Conservation (phyloP, 139 green algal species). For the Chlorella sp. region DNA sequence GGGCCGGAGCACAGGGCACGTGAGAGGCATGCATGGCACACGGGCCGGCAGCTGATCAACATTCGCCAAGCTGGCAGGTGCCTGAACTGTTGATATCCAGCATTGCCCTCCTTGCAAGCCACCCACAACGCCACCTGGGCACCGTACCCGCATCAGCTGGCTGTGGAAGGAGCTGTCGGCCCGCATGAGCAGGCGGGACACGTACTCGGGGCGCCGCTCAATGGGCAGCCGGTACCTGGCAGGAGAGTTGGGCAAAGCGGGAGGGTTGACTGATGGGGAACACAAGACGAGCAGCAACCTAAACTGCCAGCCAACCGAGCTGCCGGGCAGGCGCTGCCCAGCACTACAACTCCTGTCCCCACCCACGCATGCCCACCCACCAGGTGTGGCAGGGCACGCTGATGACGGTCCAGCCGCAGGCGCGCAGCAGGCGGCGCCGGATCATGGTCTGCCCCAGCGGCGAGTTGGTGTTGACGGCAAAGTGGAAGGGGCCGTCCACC, state of each 20-base stretch:
- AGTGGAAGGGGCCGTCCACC: slow-evolving; percentile 69
- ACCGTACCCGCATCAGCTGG: neutral
- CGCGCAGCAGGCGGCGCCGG: slow-evolving; percentile 51
- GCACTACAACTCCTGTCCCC: neutral
- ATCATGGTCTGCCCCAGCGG: slow-evolving; percentile 60
- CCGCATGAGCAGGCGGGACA: slow-evolving; percentile 32
- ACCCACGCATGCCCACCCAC: neutral
- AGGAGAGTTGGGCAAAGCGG: too few relatives aligned
- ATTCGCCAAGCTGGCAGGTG: too few relatives aligned
- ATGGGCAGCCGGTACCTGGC: slow-evolving; percentile 33
- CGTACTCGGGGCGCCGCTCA: slow-evolving; percentile 1
- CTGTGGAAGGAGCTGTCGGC: slow-evolving; percentile 11
- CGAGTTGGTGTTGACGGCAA: slow-evolving; percentile 57
- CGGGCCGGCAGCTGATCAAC: too few relatives aligned
- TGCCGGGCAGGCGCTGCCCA: too few relatives aligned
- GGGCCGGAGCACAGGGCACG: too few relatives aligned
- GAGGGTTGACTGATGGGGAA: too few relatives aligned
- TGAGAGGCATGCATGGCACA: too few relatives aligned
- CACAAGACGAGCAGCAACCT: too few relatives aligned
- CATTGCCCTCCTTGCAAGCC: too few relatives aligned
- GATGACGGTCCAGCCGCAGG: slow-evolving; percentile 59
- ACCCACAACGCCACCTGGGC: too few relatives aligned
- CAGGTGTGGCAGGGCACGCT: slow-evolving; percentile 56
- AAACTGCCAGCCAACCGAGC: too few relatives aligned
- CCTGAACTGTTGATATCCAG: too few relatives aligned